Percentiles rank a stretch among this genome's conserved stretches.
Conservation (phyloP, 306 rosid genomes). For the Prunus kanzakura region DNA sequence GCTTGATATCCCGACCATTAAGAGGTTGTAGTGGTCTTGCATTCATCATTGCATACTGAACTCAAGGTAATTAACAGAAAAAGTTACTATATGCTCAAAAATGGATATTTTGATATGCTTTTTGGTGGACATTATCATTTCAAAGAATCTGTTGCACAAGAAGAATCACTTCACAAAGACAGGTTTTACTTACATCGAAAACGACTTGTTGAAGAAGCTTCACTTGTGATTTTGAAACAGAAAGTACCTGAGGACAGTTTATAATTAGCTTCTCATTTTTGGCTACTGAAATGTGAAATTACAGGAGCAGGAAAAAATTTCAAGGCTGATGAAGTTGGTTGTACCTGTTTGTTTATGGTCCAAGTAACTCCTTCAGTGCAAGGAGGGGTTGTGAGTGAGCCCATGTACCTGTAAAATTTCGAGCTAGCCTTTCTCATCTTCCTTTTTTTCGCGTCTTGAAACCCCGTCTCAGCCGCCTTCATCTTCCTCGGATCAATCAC, state of each 20-base stretch:
- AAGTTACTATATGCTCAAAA: neutral
- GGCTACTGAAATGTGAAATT: neutral
- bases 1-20: constrained; percentile 22
- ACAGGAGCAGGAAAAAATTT: neutral
- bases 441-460: constrained; percentile 7
- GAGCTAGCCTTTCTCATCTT: constrained; percentile 28
- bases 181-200: constrained; percentile 26
- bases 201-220: constrained; percentile 23
- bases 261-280: neutral
- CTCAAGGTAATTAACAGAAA: neutral
- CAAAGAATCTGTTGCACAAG: no score
- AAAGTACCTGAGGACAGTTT: constrained; percentile 10
- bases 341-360: constrained; percentile 58
- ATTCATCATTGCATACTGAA: constrained; percentile 32
- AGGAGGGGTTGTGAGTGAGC: constrained; percentile 80
- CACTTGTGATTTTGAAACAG: constrained; percentile 29
- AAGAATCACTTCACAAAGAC: neutral
- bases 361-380: constrained; percentile 75
- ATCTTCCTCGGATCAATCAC: constrained; percentile 48
- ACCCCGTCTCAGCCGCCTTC: constrained; percentile 23
- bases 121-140: no score
- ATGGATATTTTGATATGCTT: neutral
- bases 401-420: constrained; percentile 58
- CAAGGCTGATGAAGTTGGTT: neutral
- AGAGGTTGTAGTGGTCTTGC: constrained; percentile 40